Conservation (phyloP, 2,329 filamentous ascomycete genomes). For the Ceratocystis cacaofunesta region DNA sequence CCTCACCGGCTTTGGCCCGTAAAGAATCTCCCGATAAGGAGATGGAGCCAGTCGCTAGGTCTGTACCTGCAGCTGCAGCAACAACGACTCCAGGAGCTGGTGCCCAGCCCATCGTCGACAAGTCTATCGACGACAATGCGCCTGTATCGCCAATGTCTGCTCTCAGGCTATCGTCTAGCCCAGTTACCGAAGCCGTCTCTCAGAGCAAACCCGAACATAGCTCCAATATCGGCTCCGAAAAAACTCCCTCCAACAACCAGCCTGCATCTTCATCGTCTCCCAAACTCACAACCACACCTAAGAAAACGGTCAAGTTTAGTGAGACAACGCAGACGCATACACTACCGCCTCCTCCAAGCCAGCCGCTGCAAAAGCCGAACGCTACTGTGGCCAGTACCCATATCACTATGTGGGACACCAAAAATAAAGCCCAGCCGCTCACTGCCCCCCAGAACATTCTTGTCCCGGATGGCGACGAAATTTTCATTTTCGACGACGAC, state of each 20-base stretch:
- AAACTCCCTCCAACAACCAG: not conserved
- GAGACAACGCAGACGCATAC: slow-evolving; percentile 7
- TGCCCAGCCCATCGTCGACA: not conserved
- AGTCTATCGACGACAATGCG: not conserved
- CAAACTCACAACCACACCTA: slow-evolving; percentile 4
- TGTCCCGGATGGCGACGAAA: slow-evolving; percentile 24
- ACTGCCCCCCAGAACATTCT: not conserved
- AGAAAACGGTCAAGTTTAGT: slow-evolving; percentile 15
- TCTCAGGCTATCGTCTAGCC: not conserved
- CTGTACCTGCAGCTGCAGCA: not conserved
- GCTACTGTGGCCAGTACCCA: not conserved
- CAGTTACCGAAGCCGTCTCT: not conserved
- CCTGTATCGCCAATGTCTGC: not conserved
- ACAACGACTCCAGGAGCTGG: not conserved
- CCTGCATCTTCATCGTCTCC: not conserved
- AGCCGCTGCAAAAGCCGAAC: not conserved
- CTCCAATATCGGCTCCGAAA: too few relatives aligned
- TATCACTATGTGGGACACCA: slow-evolving; percentile 5
- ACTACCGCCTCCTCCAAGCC: not conserved
- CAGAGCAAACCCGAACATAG: not conserved
- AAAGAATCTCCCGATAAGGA: too few relatives aligned
- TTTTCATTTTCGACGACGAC: slow-evolving; percentile 33
- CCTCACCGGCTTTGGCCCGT: not conserved
- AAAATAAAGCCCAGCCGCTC: slow-evolving; percentile 18
- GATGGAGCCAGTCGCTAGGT: too few relatives aligned